phyloP scores from a whole-genome alignment of 139 green algal species.

The Pycnococcus provasolii region DNA sequence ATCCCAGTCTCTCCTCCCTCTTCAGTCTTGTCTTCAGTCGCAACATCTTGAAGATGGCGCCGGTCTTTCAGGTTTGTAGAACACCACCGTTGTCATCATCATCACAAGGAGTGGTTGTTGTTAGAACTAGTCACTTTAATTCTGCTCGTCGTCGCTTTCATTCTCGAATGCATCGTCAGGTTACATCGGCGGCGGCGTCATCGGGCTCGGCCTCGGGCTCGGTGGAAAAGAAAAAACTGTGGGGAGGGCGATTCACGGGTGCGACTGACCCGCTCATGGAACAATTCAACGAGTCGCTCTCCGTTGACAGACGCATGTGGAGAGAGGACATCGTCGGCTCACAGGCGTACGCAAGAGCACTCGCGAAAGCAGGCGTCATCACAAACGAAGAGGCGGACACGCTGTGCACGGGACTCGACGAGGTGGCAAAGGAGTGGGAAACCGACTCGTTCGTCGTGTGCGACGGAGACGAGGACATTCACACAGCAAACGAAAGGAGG shows the following conservation, averaged over 20 bases:
- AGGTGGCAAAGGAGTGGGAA: conserved; percentile 67
- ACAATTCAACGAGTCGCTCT: conserved; percentile 90
- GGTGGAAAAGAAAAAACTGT: conserved; percentile 64
- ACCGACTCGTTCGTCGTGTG: conserved; percentile 63
- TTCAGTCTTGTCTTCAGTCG: too few relatives aligned
- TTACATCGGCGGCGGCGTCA: too few relatives aligned
- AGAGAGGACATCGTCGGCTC: conserved; percentile 69
- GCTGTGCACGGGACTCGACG: conserved; percentile 63
- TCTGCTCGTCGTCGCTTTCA: too few relatives aligned
- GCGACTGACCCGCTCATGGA: conserved; percentile 87
- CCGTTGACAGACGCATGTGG: conserved; percentile 87
- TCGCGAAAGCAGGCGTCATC: conserved; percentile 73
- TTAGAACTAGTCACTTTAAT: too few relatives aligned
- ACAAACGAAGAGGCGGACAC: conserved; percentile 58
- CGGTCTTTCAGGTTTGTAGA: too few relatives aligned
- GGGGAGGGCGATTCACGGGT: conserved; percentile 88
- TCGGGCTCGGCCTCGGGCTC: not conserved
- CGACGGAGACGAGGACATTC: conserved; percentile 89
- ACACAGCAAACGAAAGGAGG: conserved; percentile 91
- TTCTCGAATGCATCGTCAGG: too few relatives aligned
- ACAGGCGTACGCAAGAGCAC: conserved; percentile 76
- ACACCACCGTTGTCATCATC: too few relatives aligned
- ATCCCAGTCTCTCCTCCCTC: too few relatives aligned
- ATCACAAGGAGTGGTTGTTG: too few relatives aligned
- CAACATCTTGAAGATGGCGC: too few relatives aligned